Evolutionary conservation across 495 filamentous ascomycete species (phyloP).

Genomic region (Tuber microsphaerosporum): DNA sequence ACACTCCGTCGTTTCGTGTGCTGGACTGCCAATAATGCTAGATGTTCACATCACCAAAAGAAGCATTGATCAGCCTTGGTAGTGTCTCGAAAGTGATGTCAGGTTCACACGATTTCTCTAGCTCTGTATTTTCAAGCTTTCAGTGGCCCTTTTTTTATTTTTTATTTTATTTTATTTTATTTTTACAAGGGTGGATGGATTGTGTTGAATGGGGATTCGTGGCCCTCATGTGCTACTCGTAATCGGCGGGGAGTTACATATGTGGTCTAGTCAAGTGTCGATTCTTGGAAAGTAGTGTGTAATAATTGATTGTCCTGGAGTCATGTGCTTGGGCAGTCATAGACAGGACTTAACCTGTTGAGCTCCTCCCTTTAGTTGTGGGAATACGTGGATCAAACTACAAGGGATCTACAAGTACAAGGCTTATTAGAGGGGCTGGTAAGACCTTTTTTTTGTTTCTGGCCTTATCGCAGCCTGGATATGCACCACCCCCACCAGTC

Average conservation of each 20-base stretch:
- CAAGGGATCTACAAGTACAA: neutral
- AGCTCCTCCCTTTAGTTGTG: neutral
- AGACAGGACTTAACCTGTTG: neutral
- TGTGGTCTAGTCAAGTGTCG: neutral
- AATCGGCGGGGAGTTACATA: neutral
- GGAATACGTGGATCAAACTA: neutral
- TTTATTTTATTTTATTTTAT: no score
- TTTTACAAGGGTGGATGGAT: neutral
- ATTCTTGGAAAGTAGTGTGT: neutral
- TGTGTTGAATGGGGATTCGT: neutral
- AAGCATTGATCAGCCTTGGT: neutral
- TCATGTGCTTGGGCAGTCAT: neutral
- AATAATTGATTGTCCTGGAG: neutral
- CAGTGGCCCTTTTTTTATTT: neutral
- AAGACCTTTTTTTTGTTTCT: neutral
- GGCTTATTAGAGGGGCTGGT: constrained; percentile 1
- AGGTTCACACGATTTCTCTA: neutral
- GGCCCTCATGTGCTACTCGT: neutral
- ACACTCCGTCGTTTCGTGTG: neutral
- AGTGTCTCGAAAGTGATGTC: neutral
- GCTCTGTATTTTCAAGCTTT: neutral
- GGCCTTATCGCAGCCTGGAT: neutral
- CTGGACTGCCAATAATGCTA: neutral
- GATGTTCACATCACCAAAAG: neutral
- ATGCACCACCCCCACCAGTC: constrained; percentile 1